Base-by-base conservation (phyloP, 805 yeast species). In the Kodamaea fukazawae region DNA sequence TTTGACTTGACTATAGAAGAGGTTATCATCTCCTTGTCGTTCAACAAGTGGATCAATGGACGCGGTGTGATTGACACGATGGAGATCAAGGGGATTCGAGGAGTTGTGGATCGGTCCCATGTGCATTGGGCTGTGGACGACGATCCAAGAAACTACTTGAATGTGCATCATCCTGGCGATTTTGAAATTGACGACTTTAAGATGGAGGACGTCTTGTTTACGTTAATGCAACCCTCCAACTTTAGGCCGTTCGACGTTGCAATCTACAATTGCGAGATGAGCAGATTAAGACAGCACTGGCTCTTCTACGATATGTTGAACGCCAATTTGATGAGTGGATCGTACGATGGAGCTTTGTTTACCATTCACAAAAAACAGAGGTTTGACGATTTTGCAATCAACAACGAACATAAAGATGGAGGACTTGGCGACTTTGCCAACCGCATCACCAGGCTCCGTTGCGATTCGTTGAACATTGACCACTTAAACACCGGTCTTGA, bases 271-370 rank as follows among this genome's bases (percentile, higher is more conserved):
- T 85, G 96, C 57, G 95, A 88, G 43, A 58, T 90, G 31, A 83
- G 90, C 1, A 70, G 75, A 38, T 68, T 93, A 42, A 71, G 99
- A 40, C 87, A 89, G 58, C 96, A 93, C 59, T 93, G 99, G 98
- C 67, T 93, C 20, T 84, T 87, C 54, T 84, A 84, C 59, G 99
- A 93, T 57, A 67, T 91, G 32, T 61, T 93, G 43, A 86, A 84
- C 56, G 95, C 96, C 9, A 83, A 80, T 48, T 79, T 81, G 49
- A 77, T 89, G 55, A 83, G 91, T 43, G 99, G 99, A 0, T 77
- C 95, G 4, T 93, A 87, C 60, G 99, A 93, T 61, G 86, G 89
- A 51, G 85, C 98, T 2, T 70, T 93, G 50, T 93, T 93, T 67
- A 90, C 98, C 1, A 79, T 93, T 29, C 96, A 93, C 60, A 83